Evolutionary conservation across 2,329 filamentous ascomycete genomes (phyloP), one percentile per base, ranked within the genome.

Genomic region (Coniochaeta hoffmannii): DNA sequence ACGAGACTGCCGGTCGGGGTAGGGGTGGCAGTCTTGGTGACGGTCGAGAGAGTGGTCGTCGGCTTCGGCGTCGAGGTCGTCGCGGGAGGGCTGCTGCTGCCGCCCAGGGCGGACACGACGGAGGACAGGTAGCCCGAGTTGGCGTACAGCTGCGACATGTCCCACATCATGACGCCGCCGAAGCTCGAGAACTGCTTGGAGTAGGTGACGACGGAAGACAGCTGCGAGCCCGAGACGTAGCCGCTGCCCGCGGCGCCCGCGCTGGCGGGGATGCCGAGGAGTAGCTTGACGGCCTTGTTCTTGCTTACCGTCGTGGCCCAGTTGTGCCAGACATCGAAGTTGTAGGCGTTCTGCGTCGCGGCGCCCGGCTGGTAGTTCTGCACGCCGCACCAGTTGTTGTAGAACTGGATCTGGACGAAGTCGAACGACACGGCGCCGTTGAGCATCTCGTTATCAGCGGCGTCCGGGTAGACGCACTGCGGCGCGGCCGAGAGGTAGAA

Each of bases 141-240:
- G n/a, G 70, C 68, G 59, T 77, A 83, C 1, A 80, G 74, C 70
- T 86, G 82, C 30, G 74, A 80, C 69, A 80, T 80, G 66, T 88
- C 85, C 85, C 84, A 88, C 71, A 87, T 75, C 85, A 88, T 87
- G 28, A 85, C 76, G 30, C 85, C 85, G 8, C 83, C 85, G 62
- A 88, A 87, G 67, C 77, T 85, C 3, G 71, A 67, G 63, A 78
- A 87, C 38, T 69, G 65, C 68, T 78, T 77, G 46, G 70, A 74
- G 62, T 81, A 86, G 32, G 73, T 56, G 58, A 88, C 76, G 31
- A 84, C 73, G 5, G 70, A 64, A 19, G 65, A 68, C 36, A 88
- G 71, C 22, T 73, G 66, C n/a, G 62, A 61, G 2, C 76, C 75
- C 8, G 69, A 62, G 12, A 76, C 64, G 64, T 87, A 88, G 2